Conservation (phyloP, 768 basidiomycete species). For the Collybia mongolica region DNA sequence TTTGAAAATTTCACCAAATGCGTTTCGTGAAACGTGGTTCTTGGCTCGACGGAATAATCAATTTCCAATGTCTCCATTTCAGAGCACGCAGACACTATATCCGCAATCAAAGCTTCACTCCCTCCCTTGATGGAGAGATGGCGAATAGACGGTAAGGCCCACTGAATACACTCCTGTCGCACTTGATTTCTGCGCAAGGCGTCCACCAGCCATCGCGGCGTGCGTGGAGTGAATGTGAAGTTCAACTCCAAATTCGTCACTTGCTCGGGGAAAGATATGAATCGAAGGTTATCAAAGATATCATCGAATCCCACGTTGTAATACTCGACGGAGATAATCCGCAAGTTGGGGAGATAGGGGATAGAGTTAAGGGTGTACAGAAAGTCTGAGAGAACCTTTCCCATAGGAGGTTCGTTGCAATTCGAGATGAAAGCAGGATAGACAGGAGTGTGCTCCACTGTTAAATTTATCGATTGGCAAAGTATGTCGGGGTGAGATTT, state of each 20-base stretch:
- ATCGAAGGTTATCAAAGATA: background rate
- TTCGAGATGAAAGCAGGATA: background rate
- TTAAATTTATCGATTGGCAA: constrained; percentile 9
- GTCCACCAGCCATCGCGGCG: constrained; percentile 17
- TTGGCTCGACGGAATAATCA: no score
- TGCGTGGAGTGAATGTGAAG: constrained; percentile 24
- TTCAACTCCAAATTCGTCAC: constrained; percentile 25
- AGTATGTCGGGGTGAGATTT: constrained; percentile 2
- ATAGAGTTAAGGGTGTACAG: constrained; percentile 9
- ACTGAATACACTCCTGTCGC: constrained; percentile 4
- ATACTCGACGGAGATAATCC: background rate
- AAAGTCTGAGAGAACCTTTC: constrained; percentile 5
- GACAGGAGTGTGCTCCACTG: constrained; percentile 6
- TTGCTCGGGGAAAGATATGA: constrained; percentile 30
- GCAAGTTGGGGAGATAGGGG: constrained; percentile 5
- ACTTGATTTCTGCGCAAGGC: constrained; percentile 15
- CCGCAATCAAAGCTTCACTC: constrained; percentile 16
- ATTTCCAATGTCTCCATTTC: no score
- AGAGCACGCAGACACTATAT: constrained; percentile 18
- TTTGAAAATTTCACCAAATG: no score
- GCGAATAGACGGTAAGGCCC: constrained; percentile 19
- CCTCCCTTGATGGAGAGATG: constrained; percentile 19
- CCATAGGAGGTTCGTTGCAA: background rate
- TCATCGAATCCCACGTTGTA: background rate
- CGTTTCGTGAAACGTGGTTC: no score